Evolutionary conservation across 2,329 filamentous ascomycete genomes (phyloP).

Genomic region (Exophiala sp.): DNA sequence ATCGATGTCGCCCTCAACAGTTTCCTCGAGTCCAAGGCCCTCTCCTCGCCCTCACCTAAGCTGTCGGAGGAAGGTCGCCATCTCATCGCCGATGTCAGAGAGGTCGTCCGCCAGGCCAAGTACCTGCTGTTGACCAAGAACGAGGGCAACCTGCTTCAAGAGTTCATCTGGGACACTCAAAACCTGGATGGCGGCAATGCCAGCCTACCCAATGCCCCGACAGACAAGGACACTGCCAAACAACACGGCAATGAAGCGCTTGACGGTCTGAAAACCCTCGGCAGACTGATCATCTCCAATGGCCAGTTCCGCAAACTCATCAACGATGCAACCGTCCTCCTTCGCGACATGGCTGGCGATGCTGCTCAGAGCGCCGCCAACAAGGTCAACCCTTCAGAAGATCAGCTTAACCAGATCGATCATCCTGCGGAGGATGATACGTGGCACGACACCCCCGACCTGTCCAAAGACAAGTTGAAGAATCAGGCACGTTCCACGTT

Average conservation of each 20-base stretch:
- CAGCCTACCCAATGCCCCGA: constrained; percentile 56
- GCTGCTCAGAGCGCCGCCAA: constrained; percentile 72
- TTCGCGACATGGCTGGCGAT: constrained; percentile 89
- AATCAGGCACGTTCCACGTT: constrained; percentile 58
- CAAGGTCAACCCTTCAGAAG: constrained; percentile 69
- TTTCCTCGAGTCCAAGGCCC: constrained; percentile 64
- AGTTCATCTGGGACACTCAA: constrained; percentile 93
- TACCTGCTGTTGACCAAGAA: constrained; percentile 86
- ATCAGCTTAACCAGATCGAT: constrained; percentile 71
- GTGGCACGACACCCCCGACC: constrained; percentile 81
- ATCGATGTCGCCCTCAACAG: constrained; percentile 93
- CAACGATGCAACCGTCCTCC: constrained; percentile 69
- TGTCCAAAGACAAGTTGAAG: constrained; percentile 65
- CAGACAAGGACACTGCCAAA: constrained; percentile 70
- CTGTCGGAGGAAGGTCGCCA: constrained; percentile 75
- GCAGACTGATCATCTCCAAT: constrained; percentile 85
- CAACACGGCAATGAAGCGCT: constrained; percentile 79
- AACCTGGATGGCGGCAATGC: constrained; percentile 59
- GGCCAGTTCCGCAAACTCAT: constrained; percentile 92
- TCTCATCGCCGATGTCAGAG: constrained; percentile 70
- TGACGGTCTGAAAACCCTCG: constrained; percentile 79
- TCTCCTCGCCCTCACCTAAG: constrained; percentile 64
- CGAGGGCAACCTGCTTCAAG: constrained; percentile 85
- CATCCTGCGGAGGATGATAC: constrained; percentile 80
- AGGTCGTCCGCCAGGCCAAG: constrained; percentile 80